These are phyloP conservation scores for Raddia distichophylla DNA, from an alignment of 176 grass and related monocot genomes.

Conservation along the genomic window DNA sequence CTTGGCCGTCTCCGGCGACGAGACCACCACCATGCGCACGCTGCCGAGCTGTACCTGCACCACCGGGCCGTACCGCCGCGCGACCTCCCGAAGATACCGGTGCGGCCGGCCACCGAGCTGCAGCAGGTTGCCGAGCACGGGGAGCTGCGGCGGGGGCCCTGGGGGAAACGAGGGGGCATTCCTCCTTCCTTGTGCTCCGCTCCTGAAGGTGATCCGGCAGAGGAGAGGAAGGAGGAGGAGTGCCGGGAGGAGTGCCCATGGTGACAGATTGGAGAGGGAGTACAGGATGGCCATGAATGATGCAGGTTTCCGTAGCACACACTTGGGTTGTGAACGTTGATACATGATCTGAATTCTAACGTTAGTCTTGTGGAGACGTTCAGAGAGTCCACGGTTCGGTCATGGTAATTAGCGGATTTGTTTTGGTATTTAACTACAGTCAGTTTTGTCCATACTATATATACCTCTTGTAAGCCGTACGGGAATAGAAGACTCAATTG, in stretches of 20 bases:
- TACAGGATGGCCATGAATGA: not conserved
- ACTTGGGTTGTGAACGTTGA: too few relatives aligned
- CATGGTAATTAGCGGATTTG: too few relatives aligned
- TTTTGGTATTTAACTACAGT: too few relatives aligned
- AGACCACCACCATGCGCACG: not conserved
- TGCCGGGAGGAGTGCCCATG: not conserved
- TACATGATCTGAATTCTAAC: too few relatives aligned
- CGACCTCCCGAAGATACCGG: slow-evolving; percentile 8
- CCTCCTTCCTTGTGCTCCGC: not conserved
- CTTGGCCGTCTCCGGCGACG: not conserved
- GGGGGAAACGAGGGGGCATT: not conserved
- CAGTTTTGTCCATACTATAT: too few relatives aligned
- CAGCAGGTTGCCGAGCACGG: slow-evolving; percentile 4
- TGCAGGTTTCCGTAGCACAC: not conserved
- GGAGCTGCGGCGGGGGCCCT: not conserved
- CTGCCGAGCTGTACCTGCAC: slow-evolving; percentile 26
- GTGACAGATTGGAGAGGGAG: too few relatives aligned
- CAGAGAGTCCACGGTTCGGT: too few relatives aligned
- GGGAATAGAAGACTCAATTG: too few relatives aligned
- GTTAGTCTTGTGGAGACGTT: too few relatives aligned
- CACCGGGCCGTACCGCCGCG: slow-evolving; percentile 6
- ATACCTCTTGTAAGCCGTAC: too few relatives aligned
- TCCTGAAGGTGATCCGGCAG: not conserved
- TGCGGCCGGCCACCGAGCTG: slow-evolving; percentile 18
- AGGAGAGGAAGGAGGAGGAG: not conserved